Evolutionary conservation across 2,329 filamentous ascomycete genomes (phyloP).

Genomic region (Emergomyces orientalis): DNA sequence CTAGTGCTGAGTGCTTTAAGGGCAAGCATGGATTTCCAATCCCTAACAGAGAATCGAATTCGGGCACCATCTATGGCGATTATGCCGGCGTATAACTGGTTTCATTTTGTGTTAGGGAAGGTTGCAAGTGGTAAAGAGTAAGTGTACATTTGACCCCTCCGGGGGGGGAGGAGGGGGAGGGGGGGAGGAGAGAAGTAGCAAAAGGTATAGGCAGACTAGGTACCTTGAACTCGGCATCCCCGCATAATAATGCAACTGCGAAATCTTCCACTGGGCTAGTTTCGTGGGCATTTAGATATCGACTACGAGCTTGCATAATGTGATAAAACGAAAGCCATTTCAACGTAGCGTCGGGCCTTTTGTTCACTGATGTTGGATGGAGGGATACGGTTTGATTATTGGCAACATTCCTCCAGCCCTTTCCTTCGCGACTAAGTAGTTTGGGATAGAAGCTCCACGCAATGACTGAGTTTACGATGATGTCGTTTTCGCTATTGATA

Average conservation of each 20-base stretch:
- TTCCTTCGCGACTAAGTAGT: conserved; percentile 71
- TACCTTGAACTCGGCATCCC: conserved; percentile 78
- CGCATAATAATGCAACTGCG: conserved; percentile 72
- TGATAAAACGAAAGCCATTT: conserved; percentile 92
- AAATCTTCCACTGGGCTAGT: conserved; percentile 74
- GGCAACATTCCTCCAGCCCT: conserved; percentile 80
- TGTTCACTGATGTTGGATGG: conserved; percentile 84
- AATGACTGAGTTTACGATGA: conserved; percentile 70
- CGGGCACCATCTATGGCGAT: conserved; percentile 81
- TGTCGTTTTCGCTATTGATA: conserved; percentile 67
- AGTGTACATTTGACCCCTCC: conserved; percentile 13
- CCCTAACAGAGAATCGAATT: conserved; percentile 68
- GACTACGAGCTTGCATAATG: conserved; percentile 85
- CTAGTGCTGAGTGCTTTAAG: conserved; percentile 68
- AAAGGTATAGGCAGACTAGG: not conserved
- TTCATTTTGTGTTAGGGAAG: not conserved
- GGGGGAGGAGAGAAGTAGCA: too few species aligned
- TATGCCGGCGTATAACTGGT: conserved; percentile 73
- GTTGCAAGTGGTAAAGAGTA: not conserved
- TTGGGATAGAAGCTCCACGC: conserved; percentile 96
- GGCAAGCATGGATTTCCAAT: conserved; percentile 88
- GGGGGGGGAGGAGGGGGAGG: too few species aligned
- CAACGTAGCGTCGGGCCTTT: conserved; percentile 44
- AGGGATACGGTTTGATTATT: conserved; percentile 88
- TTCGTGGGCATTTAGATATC: conserved; percentile 77